These are phyloP conservation scores for Polyporus arcularius DNA, from an alignment of 768 basidiomycete genomes.

Conservation along the genomic window DNA sequence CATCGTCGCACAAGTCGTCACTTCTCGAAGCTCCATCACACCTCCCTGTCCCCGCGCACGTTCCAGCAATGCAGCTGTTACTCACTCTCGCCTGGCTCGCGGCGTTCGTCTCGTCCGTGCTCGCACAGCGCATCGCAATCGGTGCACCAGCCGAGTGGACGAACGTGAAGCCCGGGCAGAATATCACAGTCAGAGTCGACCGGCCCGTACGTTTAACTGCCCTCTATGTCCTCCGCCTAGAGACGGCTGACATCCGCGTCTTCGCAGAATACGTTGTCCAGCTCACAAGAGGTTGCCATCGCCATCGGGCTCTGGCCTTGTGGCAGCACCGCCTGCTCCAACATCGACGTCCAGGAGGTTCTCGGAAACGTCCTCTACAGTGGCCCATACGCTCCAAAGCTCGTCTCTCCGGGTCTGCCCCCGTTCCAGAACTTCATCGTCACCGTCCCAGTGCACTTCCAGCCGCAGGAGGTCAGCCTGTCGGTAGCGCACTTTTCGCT, in stretches of 20 bases:
- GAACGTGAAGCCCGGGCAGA: conserved; percentile 27
- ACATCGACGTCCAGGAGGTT: conserved; percentile 12
- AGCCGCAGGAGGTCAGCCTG: conserved; percentile 10
- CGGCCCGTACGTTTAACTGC: conserved; percentile 32
- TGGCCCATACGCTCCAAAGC: conserved; percentile 27
- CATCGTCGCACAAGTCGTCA: neutral
- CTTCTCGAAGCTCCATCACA: neutral
- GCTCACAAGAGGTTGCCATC: conserved; percentile 34
- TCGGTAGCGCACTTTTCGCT: conserved; percentile 20
- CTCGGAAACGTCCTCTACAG: conserved; percentile 32
- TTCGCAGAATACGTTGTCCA: conserved; percentile 27
- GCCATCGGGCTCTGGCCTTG: conserved; percentile 33
- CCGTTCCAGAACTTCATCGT: conserved; percentile 30
- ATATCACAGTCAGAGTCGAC: conserved; percentile 37
- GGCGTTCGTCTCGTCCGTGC: conserved; percentile 18
- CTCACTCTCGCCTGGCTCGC: conserved; percentile 23
- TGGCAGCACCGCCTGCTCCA: conserved; percentile 18
- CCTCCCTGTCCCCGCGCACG: neutral
- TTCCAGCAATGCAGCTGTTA: conserved; percentile 4
- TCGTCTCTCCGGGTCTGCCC: neutral
- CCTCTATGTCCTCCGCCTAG: neutral
- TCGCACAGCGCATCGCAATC: conserved; percentile 36
- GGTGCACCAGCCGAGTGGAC: conserved; percentile 28
- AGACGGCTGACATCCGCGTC: neutral
- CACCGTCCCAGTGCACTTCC: conserved; percentile 18